Conservation (phyloP, 495 filamentous ascomycete genomes). For the Xanthoparmelia taractica region DNA sequence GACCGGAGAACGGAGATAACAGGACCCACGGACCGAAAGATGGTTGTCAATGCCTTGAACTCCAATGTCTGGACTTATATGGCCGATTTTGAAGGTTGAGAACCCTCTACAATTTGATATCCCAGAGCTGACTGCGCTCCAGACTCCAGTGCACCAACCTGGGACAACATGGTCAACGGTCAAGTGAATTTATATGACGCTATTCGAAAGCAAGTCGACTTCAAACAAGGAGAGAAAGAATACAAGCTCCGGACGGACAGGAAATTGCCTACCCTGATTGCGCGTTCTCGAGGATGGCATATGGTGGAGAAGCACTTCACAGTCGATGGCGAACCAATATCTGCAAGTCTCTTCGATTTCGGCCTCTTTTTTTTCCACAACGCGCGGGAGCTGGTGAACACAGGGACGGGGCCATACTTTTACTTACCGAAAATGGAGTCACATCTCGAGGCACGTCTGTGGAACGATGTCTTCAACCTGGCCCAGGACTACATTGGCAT, state of each 20-base stretch:
- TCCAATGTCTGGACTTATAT: slow-evolving; percentile 99
- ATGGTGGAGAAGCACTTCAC: slow-evolving; percentile 98
- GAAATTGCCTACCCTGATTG: slow-evolving; percentile 70
- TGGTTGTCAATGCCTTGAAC: slow-evolving; percentile 98
- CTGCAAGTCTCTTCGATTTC: slow-evolving; percentile 91
- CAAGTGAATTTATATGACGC: slow-evolving; percentile 99
- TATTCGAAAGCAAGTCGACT: slow-evolving; percentile 89
- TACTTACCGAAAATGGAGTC: slow-evolving; percentile 99
- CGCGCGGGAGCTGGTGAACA: slow-evolving; percentile 76
- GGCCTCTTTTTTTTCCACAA: slow-evolving; percentile 99
- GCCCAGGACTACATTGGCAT: slow-evolving; percentile 88
- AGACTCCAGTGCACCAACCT: slow-evolving; percentile 97
- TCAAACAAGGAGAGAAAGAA: slow-evolving; percentile 89
- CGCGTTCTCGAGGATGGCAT: slow-evolving; percentile 86
- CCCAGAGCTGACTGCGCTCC: slow-evolving; percentile 15
- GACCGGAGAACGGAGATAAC: slow-evolving; percentile 99
- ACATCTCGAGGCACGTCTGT: slow-evolving; percentile 91
- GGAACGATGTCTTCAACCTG: slow-evolving; percentile 99
- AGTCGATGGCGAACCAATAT: slow-evolving; percentile 91
- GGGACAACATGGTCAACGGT: slow-evolving; percentile 99
- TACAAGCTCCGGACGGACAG: slow-evolving; percentile 94
- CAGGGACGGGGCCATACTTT: slow-evolving; percentile 90
- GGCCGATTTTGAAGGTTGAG: slow-evolving; percentile 92
- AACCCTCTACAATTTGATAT: neutral
- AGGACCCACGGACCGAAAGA: slow-evolving; percentile 95